Evolutionary conservation across 306 rosid species (phyloP).

Genomic region (Lathyrus tuberosus): DNA sequence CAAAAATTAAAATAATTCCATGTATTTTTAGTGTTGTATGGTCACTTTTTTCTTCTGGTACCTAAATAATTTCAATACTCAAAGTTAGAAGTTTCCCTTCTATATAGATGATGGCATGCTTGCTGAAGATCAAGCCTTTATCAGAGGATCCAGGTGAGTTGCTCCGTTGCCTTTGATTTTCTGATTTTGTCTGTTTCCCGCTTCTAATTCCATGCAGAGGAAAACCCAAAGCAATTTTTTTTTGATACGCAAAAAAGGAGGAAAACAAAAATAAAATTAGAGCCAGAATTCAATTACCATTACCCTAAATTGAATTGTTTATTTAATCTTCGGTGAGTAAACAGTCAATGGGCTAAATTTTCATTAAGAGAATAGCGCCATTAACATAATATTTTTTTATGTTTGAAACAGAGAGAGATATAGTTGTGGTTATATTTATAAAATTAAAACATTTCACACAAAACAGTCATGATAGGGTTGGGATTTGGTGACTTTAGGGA

Average conservation of each 20-base stretch:
- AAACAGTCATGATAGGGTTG: conserved; percentile 3
- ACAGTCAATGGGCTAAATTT: not conserved
- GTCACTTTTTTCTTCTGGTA: conserved; percentile 29
- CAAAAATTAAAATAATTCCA: conserved; percentile 6
- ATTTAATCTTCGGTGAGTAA: conserved; percentile 14
- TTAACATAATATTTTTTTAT: not conserved
- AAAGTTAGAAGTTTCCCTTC: conserved; percentile 44
- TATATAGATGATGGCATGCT: conserved; percentile 38
- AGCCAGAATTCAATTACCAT: conserved; percentile 12
- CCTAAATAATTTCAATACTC: conserved; percentile 32
- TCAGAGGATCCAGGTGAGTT: conserved; percentile 57
- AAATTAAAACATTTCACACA: not conserved
- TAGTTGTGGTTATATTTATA: not conserved
- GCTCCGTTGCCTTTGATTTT: conserved; percentile 32
- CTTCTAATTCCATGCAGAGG: conserved; percentile 28
- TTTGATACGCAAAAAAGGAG: conserved; percentile 5
- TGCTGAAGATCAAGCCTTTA: conserved; percentile 45
- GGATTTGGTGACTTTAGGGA: too few species aligned
- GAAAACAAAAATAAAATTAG: conserved; percentile 9
- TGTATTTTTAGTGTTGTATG: conserved; percentile 1
- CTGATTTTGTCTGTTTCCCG: conserved; percentile 31
- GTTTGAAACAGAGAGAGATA: conserved; percentile 6
- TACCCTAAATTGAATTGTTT: conserved; percentile 18
- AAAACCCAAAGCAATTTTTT: conserved; percentile 11
- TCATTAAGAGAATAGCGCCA: not conserved